phyloP scores from a whole-genome alignment of 257 asterid genomes.

The Catharanthus roseus region DNA sequence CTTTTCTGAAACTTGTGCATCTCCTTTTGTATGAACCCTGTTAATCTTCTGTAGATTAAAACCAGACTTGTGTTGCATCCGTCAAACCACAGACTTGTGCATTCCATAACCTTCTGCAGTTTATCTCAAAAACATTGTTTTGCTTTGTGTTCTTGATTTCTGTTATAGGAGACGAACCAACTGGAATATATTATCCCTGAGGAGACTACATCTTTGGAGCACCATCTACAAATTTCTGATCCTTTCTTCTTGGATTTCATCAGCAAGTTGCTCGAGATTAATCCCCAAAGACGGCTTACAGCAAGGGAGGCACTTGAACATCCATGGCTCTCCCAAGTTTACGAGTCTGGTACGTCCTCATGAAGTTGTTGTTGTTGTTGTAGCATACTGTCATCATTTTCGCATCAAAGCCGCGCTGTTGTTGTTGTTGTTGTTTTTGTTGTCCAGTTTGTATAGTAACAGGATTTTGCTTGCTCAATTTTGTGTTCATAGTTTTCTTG shows the following conservation, averaged over 20 bases:
- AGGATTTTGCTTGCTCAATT: neutral
- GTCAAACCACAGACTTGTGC: too few species aligned
- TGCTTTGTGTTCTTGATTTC: neutral
- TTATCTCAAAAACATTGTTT: neutral
- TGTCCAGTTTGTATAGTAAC: neutral
- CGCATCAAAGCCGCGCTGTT: neutral
- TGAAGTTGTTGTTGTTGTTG: too few species aligned
- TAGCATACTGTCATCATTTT: too few species aligned
- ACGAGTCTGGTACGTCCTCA: constrained; percentile 27
- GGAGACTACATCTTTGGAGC: constrained; percentile 56
- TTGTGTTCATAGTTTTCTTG: neutral
- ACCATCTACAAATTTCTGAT: constrained; percentile 60
- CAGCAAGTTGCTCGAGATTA: constrained; percentile 57
- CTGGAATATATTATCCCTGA: constrained; percentile 65
- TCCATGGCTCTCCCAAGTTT: constrained; percentile 65
- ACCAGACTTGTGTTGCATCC: too few species aligned
- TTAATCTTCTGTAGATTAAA: too few species aligned
- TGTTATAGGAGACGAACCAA: constrained; percentile 51
- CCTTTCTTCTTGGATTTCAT: constrained; percentile 52
- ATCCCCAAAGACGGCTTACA: constrained; percentile 63
- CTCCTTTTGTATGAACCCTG: neutral
- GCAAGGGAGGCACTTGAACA: constrained; percentile 70
- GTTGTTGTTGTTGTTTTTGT: too few species aligned
- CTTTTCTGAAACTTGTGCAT: neutral
- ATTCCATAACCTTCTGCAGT: too few species aligned